Evolutionary conservation across 257 asterid species (phyloP).

Genomic region (Solanum commersonii): DNA sequence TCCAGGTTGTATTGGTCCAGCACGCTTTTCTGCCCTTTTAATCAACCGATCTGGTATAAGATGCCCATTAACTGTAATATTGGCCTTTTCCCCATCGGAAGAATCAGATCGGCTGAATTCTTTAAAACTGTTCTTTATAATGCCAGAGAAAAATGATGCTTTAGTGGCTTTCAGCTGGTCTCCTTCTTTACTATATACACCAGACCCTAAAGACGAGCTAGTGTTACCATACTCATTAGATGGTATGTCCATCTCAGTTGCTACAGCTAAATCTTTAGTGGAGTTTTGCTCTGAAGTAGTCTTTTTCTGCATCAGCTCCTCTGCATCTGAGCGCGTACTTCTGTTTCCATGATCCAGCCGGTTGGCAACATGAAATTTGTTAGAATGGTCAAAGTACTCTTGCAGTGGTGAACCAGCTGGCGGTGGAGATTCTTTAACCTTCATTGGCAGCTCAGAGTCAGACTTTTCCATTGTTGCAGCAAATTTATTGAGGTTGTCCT

Average conservation of each 20-base stretch:
- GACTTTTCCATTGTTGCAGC: constrained; percentile 13
- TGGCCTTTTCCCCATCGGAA: constrained; percentile 31
- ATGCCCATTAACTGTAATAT: constrained; percentile 72
- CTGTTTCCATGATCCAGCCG: constrained; percentile 29
- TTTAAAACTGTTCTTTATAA: constrained; percentile 35
- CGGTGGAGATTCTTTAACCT: constrained; percentile 30
- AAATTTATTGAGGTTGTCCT: constrained; percentile 17
- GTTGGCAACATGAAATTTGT: constrained; percentile 25
- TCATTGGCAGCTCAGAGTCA: constrained; percentile 16
- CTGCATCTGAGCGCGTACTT: constrained; percentile 40
- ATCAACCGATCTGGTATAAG: constrained; percentile 39
- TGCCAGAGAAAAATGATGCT: constrained; percentile 46
- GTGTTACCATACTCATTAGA: constrained; percentile 67
- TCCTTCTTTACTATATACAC: constrained; percentile 42
- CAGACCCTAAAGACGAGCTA: constrained; percentile 67
- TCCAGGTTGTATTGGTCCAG: constrained; percentile 81
- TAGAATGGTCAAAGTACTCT: constrained; percentile 58
- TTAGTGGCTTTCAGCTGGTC: constrained; percentile 28
- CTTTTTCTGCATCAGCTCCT: constrained; percentile 24
- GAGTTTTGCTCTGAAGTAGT: constrained; percentile 13
- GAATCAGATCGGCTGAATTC: constrained; percentile 21
- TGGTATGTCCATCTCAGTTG: constrained; percentile 75
- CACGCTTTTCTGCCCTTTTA: constrained; percentile 64
- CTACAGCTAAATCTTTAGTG: constrained; percentile 34
- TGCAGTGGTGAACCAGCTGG: constrained; percentile 54